Percentiles rank a stretch among this genome's conserved stretches.
Conservation (phyloP, 1,284 basidiomycete species). For the Moniliella sp. region DNA sequence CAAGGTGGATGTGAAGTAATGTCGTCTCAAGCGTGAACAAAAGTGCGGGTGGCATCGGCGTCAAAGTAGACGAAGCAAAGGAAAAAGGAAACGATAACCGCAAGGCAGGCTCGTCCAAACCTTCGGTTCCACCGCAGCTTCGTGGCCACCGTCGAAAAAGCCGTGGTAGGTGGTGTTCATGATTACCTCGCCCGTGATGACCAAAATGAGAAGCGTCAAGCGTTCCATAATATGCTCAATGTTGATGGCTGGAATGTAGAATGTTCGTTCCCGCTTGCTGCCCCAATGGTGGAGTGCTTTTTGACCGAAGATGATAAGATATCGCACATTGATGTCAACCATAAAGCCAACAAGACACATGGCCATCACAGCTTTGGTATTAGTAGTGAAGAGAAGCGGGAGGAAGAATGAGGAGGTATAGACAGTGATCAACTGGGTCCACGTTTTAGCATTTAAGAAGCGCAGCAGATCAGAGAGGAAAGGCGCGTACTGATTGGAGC, state of each 20-base stretch:
- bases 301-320: slow-evolving; percentile 9
- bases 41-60: slow-evolving; percentile 18
- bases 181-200: slow-evolving; percentile 22
- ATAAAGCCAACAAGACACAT: slow-evolving; percentile 13
- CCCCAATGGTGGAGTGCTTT: slow-evolving; percentile 9
- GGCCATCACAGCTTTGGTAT: slow-evolving; percentile 10
- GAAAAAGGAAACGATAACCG: slow-evolving; percentile 19
- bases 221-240: slow-evolving; percentile 21
- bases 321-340: slow-evolving; percentile 13
- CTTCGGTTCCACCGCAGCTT: too few relatives aligned
- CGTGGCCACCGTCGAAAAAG: too few relatives aligned
- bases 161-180: too few relatives aligned
- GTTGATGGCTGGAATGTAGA: slow-evolving; percentile 18
- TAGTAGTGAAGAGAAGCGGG: slow-evolving; percentile 10
- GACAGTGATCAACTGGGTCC: too few relatives aligned
- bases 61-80: slow-evolving; percentile 24
- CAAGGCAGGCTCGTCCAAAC: slow-evolving; percentile 17
- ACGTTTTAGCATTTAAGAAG: too few relatives aligned
- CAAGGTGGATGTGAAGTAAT: slow-evolving; percentile 21
- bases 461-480: too few relatives aligned
- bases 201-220: slow-evolving; percentile 17
- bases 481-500: slow-evolving; percentile 11
- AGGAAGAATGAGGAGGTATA: slow-evolving; percentile 17
- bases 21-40: slow-evolving; percentile 28
- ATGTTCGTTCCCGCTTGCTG: slow-evolving; percentile 9